phyloP scores from a whole-genome alignment of 2,329 filamentous ascomycete genomes.

The Botrytis tulipae region DNA sequence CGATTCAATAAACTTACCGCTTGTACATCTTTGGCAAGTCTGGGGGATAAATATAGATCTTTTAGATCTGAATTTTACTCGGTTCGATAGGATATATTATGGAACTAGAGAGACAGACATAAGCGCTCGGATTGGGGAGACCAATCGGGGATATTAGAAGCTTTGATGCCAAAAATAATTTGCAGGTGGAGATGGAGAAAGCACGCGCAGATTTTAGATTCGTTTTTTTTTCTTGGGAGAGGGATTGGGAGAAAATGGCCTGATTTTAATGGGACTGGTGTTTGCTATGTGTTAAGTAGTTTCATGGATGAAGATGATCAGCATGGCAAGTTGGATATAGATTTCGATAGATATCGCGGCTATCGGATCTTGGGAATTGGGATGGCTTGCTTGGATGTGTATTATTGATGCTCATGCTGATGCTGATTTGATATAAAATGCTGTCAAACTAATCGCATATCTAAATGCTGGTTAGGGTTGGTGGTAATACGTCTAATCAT shows the following conservation, averaged over 20 bases:
- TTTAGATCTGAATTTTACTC: neutral
- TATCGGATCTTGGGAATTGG: conserved; percentile 3
- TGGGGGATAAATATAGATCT: conserved; percentile 13
- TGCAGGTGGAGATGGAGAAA: neutral
- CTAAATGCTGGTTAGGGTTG: neutral
- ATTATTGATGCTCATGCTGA: neutral
- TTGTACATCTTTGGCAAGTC: neutral
- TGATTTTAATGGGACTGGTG: neutral
- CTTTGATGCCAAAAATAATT: conserved; percentile 3
- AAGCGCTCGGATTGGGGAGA: neutral
- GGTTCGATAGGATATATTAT: neutral
- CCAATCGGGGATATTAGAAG: neutral
- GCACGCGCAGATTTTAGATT: neutral
- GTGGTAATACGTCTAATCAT: neutral
- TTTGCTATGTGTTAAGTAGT: neutral
- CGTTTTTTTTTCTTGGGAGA: neutral
- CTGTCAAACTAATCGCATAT: neutral
- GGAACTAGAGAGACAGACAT: neutral
- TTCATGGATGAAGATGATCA: neutral
- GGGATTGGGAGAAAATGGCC: neutral
- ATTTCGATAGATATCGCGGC: conserved; percentile 11
- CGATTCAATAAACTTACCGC: neutral
- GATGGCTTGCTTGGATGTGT: neutral
- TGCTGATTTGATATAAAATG: neutral
- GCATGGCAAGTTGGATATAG: neutral